Evolutionary conservation across 306 rosid genomes (phyloP).

Genomic region (Luffa acutangula): DNA sequence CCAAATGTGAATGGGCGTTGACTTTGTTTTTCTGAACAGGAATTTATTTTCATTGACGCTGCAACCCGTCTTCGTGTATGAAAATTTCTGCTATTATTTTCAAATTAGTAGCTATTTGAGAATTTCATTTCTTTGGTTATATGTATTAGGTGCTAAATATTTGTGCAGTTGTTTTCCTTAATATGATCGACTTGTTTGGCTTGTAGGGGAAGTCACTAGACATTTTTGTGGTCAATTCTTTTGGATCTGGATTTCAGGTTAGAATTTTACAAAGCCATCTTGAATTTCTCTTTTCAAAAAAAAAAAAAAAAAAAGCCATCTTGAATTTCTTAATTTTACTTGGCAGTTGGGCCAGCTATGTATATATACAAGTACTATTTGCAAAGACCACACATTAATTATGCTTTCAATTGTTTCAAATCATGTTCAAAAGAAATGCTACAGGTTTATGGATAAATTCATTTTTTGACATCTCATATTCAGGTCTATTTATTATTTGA

Average conservation of each 20-base stretch:
- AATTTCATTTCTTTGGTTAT: background rate
- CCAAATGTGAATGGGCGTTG: constrained; percentile 14
- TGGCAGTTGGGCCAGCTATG: background rate
- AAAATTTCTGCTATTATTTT: background rate
- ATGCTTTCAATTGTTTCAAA: background rate
- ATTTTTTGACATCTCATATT: background rate
- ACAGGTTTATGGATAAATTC: background rate
- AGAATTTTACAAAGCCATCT: background rate
- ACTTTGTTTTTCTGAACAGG: constrained; percentile 36
- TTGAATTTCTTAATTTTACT: background rate
- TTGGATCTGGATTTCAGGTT: constrained; percentile 94
- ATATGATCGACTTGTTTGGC: constrained; percentile 14
- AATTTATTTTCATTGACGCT: constrained; percentile 60
- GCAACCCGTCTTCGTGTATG: constrained; percentile 46
- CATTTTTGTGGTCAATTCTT: constrained; percentile 93
- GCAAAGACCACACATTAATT: background rate
- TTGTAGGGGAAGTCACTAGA: constrained; percentile 81
- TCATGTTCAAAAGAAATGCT: background rate
- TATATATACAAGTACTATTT: background rate
- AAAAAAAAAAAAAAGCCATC: too few species aligned
- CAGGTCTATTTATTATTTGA: background rate
- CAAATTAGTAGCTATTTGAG: background rate
- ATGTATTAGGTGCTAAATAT: background rate
- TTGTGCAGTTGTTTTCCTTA: constrained; percentile 8
- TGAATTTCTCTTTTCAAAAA: too few species aligned